These are phyloP conservation scores for Coemansia sp. DNA, from an alignment of 192 early-diverging fungal species.

Conservation along the genomic window DNA sequence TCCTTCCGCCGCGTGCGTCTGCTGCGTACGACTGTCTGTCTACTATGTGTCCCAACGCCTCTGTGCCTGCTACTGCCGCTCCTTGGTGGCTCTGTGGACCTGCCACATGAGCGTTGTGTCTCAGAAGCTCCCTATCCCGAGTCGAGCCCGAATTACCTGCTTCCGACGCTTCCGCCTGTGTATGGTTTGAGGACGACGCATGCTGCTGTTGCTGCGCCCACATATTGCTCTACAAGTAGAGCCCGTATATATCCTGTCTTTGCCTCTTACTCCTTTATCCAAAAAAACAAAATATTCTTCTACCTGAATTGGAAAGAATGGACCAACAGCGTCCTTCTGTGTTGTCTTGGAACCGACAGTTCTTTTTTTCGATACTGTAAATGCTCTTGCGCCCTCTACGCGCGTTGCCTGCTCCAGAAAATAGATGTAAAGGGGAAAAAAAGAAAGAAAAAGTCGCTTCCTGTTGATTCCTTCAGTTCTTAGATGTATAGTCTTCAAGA, in stretches of 20 bases:
- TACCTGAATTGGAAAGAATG: no score
- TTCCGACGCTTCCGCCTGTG: background rate
- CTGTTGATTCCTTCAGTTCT: background rate
- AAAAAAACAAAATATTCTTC: background rate
- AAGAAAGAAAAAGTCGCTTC: background rate
- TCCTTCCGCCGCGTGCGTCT: background rate
- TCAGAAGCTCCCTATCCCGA: background rate
- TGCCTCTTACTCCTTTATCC: background rate
- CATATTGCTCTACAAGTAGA: slow-evolving; percentile 2
- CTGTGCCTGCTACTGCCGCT: background rate
- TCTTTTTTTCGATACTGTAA: background rate
- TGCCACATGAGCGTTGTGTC: background rate
- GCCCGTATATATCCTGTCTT: background rate
- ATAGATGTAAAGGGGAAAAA: background rate
- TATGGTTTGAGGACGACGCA: slow-evolving; percentile 6
- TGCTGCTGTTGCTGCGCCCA: slow-evolving; percentile 9
- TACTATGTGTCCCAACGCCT: no score
- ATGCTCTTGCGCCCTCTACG: background rate
- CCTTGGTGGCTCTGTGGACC: background rate
- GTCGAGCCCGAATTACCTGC: background rate
- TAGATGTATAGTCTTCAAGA: background rate
- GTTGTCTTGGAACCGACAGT: background rate
- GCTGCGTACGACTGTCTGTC: background rate
- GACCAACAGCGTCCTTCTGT: background rate
- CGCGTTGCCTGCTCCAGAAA: background rate